Evolutionary conservation across 140 eudicot genomes (phyloP).

Genomic region (Cichorium intybus): DNA sequence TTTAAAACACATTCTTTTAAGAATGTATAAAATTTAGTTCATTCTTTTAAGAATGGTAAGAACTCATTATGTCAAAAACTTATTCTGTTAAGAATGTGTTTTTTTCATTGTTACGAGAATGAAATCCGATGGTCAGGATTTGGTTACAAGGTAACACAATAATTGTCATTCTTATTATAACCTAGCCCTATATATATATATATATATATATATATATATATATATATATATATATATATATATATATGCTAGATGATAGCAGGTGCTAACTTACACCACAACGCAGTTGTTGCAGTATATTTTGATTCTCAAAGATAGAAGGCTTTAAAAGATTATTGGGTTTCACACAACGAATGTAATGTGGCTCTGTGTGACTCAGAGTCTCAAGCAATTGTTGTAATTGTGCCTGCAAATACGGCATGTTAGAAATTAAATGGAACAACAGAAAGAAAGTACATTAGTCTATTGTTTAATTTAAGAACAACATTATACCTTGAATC

Average conservation of each 20-base stretch:
- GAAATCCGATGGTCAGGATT: too few relatives aligned
- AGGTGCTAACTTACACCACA: conserved; percentile 75
- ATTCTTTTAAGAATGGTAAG: too few relatives aligned
- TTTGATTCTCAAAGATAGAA: conserved; percentile 76
- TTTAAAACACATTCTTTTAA: too few relatives aligned
- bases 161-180: too few relatives aligned
- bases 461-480: conserved; percentile 1
- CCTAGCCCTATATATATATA: too few relatives aligned
- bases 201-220: too few relatives aligned
- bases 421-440: conserved; percentile 10
- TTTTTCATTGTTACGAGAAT: too few relatives aligned
- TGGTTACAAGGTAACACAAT: too few relatives aligned
- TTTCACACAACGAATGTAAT: conserved; percentile 86
- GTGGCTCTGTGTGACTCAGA: conserved; percentile 94
- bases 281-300: conserved; percentile 88
- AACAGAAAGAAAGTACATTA: background rate
- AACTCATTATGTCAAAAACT: too few relatives aligned
- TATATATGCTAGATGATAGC: conserved; percentile 13
- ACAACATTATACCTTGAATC: conserved; percentile 65
- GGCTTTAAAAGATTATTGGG: conserved; percentile 95
- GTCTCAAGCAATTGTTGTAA: conserved; percentile 86
- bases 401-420: conserved; percentile 60
- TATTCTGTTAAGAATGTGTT: too few relatives aligned
- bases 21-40: too few relatives aligned
- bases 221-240: too few relatives aligned